Evolutionary conservation across 2,329 filamentous ascomycete genomes (phyloP).

Genomic region (Ophiocordyceps australis): DNA sequence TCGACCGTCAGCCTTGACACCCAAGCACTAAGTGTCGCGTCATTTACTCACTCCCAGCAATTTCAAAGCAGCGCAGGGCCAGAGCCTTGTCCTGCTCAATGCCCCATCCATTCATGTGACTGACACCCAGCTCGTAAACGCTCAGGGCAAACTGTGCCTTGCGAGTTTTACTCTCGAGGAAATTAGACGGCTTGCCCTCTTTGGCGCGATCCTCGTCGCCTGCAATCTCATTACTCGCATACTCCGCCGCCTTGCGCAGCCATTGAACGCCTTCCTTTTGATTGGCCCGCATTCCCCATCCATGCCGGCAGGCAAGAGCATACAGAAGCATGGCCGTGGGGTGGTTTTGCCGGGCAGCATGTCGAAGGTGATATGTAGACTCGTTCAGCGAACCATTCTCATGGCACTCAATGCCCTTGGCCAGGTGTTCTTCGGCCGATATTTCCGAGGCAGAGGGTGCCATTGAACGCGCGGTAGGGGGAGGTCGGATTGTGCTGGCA

Average conservation of each 20-base stretch:
- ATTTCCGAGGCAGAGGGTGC: constrained; percentile 47
- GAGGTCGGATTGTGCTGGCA: constrained; percentile 28
- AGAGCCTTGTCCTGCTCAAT: constrained; percentile 82
- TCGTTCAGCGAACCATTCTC: constrained; percentile 77
- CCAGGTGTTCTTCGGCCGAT: constrained; percentile 73
- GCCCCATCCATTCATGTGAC: constrained; percentile 97
- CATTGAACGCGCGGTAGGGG: constrained; percentile 21
- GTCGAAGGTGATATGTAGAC: constrained; percentile 86
- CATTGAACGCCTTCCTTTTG: constrained; percentile 79
- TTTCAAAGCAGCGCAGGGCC: constrained; percentile 86
- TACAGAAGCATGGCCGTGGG: constrained; percentile 94
- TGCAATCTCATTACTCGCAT: constrained; percentile 62
- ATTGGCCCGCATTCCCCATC: constrained; percentile 94
- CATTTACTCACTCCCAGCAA: constrained; percentile 55
- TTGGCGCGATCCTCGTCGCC: constrained; percentile 56
- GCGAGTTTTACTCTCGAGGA: constrained; percentile 58
- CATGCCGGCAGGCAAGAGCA: constrained; percentile 83
- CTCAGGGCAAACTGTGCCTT: constrained; percentile 89
- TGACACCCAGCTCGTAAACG: constrained; percentile 91
- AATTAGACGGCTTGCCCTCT: constrained; percentile 43
- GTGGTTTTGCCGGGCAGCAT: constrained; percentile 70
- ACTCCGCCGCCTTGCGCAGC: constrained; percentile 81
- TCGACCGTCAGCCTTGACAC: neutral
- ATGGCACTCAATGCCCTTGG: constrained; percentile 79
- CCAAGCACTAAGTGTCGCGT: no score